Evolutionary conservation across 2,329 filamentous ascomycete genomes (phyloP).

Genomic region (Penicillium frequentans): DNA sequence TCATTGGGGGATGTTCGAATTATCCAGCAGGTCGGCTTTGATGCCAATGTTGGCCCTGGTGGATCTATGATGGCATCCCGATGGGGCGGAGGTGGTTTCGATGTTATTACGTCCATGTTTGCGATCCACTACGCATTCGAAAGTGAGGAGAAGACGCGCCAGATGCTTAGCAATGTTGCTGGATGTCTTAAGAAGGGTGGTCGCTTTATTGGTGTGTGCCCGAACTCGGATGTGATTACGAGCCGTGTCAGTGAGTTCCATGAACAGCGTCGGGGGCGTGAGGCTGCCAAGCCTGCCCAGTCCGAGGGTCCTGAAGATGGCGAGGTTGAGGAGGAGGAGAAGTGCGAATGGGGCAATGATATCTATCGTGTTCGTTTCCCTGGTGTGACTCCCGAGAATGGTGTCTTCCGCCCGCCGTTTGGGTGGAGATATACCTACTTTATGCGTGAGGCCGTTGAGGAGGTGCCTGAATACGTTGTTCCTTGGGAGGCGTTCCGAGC

Average conservation of each 20-base stretch:
- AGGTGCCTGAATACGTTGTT: conserved; percentile 95
- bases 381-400: conserved; percentile 76
- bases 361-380: conserved; percentile 92
- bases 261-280: conserved; percentile 51
- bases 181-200: conserved; percentile 90
- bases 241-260: conserved; percentile 77
- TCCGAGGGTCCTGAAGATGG: conserved; percentile 42
- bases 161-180: conserved; percentile 91
- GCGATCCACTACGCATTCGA: conserved; percentile 99
- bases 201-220: conserved; percentile 90
- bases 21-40: conserved; percentile 83
- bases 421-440: conserved; percentile 99
- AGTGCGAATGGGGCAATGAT: conserved; percentile 83
- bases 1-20: conserved; percentile 79
- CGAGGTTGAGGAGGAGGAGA: conserved; percentile 61
- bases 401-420: conserved; percentile 89
- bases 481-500: conserved; percentile 98
- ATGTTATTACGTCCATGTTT: conserved; percentile 99
- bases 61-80: conserved; percentile 59
- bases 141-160: conserved; percentile 81
- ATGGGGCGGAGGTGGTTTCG: conserved; percentile 76
- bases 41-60: conserved; percentile 64
- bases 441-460: conserved; percentile 91
- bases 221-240: conserved; percentile 91
- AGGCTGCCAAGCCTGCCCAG: conserved; percentile 42